These are phyloP conservation scores for Alloteropsis semialata DNA, from an alignment of 176 grass and related monocot genomes.

Conservation along the genomic window DNA sequence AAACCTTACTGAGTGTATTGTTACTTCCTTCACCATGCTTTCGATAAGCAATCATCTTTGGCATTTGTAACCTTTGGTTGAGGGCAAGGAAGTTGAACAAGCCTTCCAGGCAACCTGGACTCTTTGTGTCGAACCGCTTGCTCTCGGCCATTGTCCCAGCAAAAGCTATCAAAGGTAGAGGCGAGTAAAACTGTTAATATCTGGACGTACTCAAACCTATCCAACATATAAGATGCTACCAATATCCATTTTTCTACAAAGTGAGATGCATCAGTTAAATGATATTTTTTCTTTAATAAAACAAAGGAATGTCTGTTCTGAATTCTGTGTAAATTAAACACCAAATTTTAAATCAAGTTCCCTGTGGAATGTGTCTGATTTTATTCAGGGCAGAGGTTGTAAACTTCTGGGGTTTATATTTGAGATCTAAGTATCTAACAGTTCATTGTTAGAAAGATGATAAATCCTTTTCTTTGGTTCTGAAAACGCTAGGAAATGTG, in stretches of 20 bases:
- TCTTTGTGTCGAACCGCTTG: slow-evolving; percentile 19
- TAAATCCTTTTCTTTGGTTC: neutral
- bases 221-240: neutral
- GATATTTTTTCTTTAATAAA: neutral
- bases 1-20: slow-evolving; percentile 46
- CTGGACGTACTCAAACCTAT: neutral
- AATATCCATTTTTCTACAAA: neutral
- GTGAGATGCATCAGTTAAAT: neutral
- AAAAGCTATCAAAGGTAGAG: slow-evolving; percentile 13
- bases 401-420: neutral
- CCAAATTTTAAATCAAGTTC: neutral
- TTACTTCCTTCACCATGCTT: slow-evolving; percentile 34
- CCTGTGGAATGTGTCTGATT: neutral
- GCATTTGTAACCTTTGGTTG: slow-evolving; percentile 43
- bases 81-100: slow-evolving; percentile 65
- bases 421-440: neutral
- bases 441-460: neutral
- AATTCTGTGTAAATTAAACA: neutral
- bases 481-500: too few species aligned
- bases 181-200: neutral
- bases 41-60: slow-evolving; percentile 43
- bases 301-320: neutral
- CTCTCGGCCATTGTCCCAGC: slow-evolving; percentile 36
- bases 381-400: neutral
- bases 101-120: slow-evolving; percentile 54